A percentile compares a stretch with the other conserved stretches of the same genome.
Evolutionary conservation across 1,284 basidiomycete genomes (phyloP).

Genomic region (Bjerkandera adusta): DNA sequence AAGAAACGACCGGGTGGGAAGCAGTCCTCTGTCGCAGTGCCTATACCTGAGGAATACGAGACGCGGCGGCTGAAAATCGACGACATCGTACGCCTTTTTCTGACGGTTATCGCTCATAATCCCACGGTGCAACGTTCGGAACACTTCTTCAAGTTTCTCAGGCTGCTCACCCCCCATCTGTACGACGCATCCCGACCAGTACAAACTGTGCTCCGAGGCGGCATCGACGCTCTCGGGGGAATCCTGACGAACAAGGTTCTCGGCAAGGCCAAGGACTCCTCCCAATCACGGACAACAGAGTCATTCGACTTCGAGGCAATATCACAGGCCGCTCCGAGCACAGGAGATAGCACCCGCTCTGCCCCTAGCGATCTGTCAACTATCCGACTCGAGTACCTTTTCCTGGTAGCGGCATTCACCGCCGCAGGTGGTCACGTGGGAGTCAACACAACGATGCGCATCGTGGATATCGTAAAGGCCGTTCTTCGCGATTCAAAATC

Average conservation of each 20-base stretch:
- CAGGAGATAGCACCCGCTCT: constrained; percentile 40
- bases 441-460: constrained; percentile 39
- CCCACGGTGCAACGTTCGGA: constrained; percentile 63
- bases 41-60: constrained; percentile 63
- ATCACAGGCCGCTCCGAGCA: constrained; percentile 23
- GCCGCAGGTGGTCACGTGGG: constrained; percentile 55
- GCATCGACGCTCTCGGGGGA: constrained; percentile 63
- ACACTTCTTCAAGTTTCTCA: constrained; percentile 64
- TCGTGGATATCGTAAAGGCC: constrained; percentile 57
- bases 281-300: constrained; percentile 29
- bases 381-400: constrained; percentile 68
- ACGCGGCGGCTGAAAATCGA: constrained; percentile 57
- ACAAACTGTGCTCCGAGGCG: constrained; percentile 58
- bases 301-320: constrained; percentile 24
- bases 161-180: constrained; percentile 55
- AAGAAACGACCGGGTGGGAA: constrained; percentile 21
- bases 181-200: constrained; percentile 52
- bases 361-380: constrained; percentile 49
- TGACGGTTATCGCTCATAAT: constrained; percentile 81
- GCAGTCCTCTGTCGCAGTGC: constrained; percentile 27
- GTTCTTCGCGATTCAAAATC: constrained; percentile 55
- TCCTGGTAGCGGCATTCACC: constrained; percentile 55
- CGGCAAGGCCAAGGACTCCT: constrained; percentile 47
- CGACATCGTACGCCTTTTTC: constrained; percentile 69
- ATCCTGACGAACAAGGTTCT: constrained; percentile 47